These are phyloP conservation scores for Tephrocybe sp. DNA, from an alignment of 768 basidiomycete species.

Conservation along the genomic window DNA sequence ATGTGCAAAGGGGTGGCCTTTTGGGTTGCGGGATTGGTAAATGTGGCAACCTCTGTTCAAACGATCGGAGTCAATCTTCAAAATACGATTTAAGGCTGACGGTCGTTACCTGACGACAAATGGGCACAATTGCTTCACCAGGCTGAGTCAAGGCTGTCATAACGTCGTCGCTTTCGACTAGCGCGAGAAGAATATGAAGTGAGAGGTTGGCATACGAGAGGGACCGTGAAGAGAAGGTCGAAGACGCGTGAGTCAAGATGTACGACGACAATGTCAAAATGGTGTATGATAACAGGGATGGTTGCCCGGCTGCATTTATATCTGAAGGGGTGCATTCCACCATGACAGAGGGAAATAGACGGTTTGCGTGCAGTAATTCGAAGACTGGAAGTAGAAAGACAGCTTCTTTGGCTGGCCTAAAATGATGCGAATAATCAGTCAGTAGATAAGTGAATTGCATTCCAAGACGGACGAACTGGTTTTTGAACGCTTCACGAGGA, in stretches of 20 bases:
- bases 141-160: conserved; percentile 47
- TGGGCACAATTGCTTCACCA: conserved; percentile 39
- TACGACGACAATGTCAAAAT: conserved; percentile 64
- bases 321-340: conserved; percentile 32
- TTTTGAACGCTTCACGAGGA: conserved; percentile 55
- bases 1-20: conserved; percentile 51
- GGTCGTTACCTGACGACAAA: conserved; percentile 62
- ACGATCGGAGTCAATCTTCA: conserved; percentile 1
- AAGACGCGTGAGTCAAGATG: conserved; percentile 66
- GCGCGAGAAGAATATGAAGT: conserved; percentile 50
- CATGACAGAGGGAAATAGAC: conserved; percentile 47
- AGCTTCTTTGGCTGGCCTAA: conserved; percentile 64
- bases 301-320: conserved; percentile 16
- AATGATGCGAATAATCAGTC: neutral
- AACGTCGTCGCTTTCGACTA: conserved; percentile 49
- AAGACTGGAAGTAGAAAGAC: conserved; percentile 60
- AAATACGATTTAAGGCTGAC: neutral
- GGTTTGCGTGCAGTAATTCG: conserved; percentile 58
- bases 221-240: conserved; percentile 55
- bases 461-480: conserved; percentile 40
- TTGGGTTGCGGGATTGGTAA: conserved; percentile 40
- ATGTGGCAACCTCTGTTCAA: conserved; percentile 50
- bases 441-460: neutral
- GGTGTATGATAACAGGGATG: conserved; percentile 42
- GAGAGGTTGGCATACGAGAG: conserved; percentile 62